These are phyloP conservation scores for Corylus americana DNA, from an alignment of 306 rosid species.

Conservation along the genomic window DNA sequence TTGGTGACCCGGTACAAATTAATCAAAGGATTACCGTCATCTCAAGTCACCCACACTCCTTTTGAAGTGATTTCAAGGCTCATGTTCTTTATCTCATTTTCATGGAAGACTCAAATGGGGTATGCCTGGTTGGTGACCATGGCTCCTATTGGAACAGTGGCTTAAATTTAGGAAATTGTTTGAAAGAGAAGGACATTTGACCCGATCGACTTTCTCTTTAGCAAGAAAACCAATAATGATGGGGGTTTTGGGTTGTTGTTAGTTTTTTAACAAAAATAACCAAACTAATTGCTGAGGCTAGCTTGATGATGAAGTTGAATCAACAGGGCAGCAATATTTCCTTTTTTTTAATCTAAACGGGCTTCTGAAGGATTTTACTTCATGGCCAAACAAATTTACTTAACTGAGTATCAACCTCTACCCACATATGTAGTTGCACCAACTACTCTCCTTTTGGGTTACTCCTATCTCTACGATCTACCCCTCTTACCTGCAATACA, in stretches of 20 bases:
- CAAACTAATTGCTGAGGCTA: neutral
- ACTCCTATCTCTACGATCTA: constrained; percentile 5
- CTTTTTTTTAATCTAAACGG: neutral
- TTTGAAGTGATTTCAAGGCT: constrained; percentile 13
- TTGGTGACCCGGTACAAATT: neutral
- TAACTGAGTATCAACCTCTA: neutral
- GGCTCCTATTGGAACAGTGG: constrained; percentile 12
- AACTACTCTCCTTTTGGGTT: constrained; percentile 17
- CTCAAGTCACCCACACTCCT: no score
- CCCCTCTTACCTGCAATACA: neutral
- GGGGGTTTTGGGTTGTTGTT: constrained; percentile 8
- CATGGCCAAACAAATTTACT: neutral
- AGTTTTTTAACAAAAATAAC: neutral
- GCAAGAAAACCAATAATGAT: constrained; percentile 27
- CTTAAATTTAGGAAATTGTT: neutral
- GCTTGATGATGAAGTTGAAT: neutral
- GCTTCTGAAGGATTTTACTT: constrained; percentile 1
- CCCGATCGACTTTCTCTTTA: constrained; percentile 25
- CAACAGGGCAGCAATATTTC: neutral
- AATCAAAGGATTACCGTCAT: neutral
- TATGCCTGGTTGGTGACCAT: constrained; percentile 2
- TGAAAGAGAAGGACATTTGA: constrained; percentile 31
- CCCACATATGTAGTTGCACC: constrained; percentile 16
- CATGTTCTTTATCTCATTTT: neutral
- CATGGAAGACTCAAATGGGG: neutral